Percentiles rank a stretch among this genome's conserved stretches.
Evolutionary conservation across 768 basidiomycete species (phyloP).

Genomic region (Glaciozyma martinii): DNA sequence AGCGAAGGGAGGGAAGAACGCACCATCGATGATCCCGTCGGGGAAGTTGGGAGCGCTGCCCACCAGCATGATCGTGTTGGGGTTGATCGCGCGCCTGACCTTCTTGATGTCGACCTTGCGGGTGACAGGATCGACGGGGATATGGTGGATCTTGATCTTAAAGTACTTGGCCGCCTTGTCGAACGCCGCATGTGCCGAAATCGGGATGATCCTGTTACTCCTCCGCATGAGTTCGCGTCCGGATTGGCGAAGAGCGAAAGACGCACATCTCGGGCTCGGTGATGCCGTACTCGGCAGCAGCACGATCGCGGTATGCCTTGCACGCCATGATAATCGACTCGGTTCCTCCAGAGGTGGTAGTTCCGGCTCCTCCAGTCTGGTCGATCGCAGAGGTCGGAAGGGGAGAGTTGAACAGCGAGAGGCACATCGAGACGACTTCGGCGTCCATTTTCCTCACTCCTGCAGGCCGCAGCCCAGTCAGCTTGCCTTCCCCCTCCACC

Average conservation of each 20-base stretch:
- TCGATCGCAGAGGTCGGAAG: constrained; percentile 13
- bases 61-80: constrained; percentile 20
- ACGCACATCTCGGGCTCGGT: constrained; percentile 84
- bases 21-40: constrained; percentile 40
- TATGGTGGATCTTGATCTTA: constrained; percentile 74
- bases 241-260: background rate
- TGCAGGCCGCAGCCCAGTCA: constrained; percentile 1
- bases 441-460: constrained; percentile 94
- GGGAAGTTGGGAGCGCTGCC: constrained; percentile 42
- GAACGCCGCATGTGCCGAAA: constrained; percentile 86
- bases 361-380: constrained; percentile 59
- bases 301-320: constrained; percentile 93
- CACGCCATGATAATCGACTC: constrained; percentile 93
- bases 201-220: constrained; percentile 60
- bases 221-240: background rate
- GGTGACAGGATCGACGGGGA: constrained; percentile 69
- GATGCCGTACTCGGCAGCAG: constrained; percentile 70
- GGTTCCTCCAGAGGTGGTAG: constrained; percentile 90
- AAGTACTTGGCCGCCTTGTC: constrained; percentile 81
- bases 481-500: background rate
- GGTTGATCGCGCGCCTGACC: constrained; percentile 57
- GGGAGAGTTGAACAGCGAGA: constrained; percentile 55
- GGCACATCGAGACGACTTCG: constrained; percentile 45
- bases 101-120: constrained; percentile 67
- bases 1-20: background rate